Evolutionary conservation across 352 stramenopile species (phyloP).

Genomic region (Lagenidium giganteum): DNA sequence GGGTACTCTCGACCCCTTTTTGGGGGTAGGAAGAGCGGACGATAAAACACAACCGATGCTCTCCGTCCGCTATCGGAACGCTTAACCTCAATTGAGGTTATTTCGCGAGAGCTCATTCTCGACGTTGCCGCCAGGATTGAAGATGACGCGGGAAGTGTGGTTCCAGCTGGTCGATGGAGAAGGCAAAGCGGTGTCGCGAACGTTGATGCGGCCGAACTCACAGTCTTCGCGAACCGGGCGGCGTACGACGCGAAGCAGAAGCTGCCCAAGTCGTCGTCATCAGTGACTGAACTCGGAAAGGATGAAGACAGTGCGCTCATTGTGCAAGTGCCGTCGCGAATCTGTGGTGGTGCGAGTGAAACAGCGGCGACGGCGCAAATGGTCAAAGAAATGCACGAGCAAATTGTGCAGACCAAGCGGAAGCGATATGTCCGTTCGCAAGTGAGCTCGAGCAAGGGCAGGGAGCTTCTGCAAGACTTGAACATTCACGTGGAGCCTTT

Average conservation of each 20-base stretch:
- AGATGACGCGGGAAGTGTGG: no score
- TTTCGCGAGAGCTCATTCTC: no score
- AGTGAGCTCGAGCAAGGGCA: slow-evolving; percentile 13
- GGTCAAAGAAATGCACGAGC: slow-evolving; percentile 7
- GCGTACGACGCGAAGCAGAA: background rate
- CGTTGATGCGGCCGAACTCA: slow-evolving; percentile 1
- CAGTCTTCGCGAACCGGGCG: slow-evolving; percentile 1
- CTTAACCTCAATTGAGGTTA: no score
- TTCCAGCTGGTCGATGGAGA: no score
- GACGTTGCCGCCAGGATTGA: no score
- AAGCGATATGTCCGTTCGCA: slow-evolving; percentile 24
- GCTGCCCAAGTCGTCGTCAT: no score
- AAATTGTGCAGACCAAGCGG: slow-evolving; percentile 16
- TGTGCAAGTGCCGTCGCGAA: slow-evolving; percentile 5
- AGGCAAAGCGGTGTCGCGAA: background rate
- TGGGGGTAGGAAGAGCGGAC: no score
- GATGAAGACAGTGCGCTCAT: background rate
- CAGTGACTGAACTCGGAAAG: background rate
- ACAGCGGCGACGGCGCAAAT: slow-evolving; percentile 2
- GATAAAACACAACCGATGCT: no score
- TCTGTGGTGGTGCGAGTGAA: slow-evolving; percentile 3
- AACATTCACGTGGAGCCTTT: slow-evolving; percentile 16
- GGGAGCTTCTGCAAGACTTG: slow-evolving; percentile 20
- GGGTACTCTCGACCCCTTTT: no score
- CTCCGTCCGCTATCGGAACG: no score